These are phyloP conservation scores for Entoloma clypeatum DNA, from an alignment of 1,284 basidiomycete species.

Conservation along the genomic window DNA sequence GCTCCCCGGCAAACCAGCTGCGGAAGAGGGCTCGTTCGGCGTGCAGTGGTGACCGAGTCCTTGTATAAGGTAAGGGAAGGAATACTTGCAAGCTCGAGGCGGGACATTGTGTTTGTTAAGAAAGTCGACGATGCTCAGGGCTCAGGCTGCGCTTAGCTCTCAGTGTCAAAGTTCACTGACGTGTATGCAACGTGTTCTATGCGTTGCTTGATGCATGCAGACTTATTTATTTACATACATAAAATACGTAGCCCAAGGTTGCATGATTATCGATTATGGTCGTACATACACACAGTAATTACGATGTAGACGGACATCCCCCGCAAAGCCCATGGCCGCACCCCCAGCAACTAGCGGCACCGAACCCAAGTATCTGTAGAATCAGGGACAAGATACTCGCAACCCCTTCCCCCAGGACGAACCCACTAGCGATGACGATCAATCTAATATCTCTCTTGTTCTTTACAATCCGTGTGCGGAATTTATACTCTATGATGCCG, in stretches of 20 bases:
- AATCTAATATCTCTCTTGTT: constrained; percentile 64
- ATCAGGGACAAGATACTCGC: constrained; percentile 80
- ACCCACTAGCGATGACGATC: constrained; percentile 90
- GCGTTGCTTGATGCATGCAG: background rate
- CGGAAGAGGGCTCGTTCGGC: constrained; percentile 64
- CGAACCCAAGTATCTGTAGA: constrained; percentile 71
- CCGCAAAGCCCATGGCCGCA: constrained; percentile 72
- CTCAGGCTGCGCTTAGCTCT: too few species aligned
- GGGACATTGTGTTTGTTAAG: constrained; percentile 64
- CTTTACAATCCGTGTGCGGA: constrained; percentile 49
- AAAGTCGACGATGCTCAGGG: too few species aligned
- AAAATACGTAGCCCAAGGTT: too few species aligned
- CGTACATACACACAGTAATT: too few species aligned
- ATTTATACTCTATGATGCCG: constrained; percentile 75
- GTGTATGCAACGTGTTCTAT: constrained; percentile 28
- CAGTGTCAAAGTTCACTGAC: constrained; percentile 19
- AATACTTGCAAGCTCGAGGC: constrained; percentile 65
- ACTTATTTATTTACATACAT: background rate
- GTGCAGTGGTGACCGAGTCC: constrained; percentile 57
- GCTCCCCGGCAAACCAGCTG: constrained; percentile 83
- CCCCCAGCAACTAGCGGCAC: constrained; percentile 80
- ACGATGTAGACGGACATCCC: constrained; percentile 47
- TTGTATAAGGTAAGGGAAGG: constrained; percentile 79
- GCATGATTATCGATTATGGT: too few species aligned
- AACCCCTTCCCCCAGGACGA: constrained; percentile 93